phyloP scores from a whole-genome alignment of 148 eudicot genomes.

The Fagopyrum esculentum region DNA sequence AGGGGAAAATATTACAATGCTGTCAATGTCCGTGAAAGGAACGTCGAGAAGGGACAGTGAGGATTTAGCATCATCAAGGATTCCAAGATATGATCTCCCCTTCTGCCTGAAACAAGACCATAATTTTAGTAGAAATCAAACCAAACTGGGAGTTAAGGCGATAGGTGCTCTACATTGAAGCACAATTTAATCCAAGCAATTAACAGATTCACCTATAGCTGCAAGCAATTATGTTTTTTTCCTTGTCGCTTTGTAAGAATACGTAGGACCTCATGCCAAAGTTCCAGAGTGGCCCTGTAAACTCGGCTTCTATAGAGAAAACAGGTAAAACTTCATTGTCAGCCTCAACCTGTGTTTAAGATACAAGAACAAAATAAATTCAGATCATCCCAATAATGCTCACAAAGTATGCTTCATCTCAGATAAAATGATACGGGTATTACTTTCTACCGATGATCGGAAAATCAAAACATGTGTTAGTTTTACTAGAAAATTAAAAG shows the following conservation, averaged over 20 bases:
- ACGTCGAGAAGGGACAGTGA: slow-evolving; percentile 48
- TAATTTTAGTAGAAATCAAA: neutral
- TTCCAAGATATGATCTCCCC: slow-evolving; percentile 72
- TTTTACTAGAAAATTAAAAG: too few relatives aligned
- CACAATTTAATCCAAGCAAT: neutral
- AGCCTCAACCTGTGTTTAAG: slow-evolving; percentile 53
- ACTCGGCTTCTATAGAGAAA: slow-evolving; percentile 76
- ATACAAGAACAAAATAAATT: neutral
- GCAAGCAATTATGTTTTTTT: slow-evolving; percentile 67
- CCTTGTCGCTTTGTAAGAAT: slow-evolving; percentile 31
- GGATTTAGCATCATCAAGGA: slow-evolving; percentile 56
- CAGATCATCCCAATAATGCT: slow-evolving; percentile 5
- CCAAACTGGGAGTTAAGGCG: neutral
- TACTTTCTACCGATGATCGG: neutral
- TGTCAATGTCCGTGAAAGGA: slow-evolving; percentile 83
- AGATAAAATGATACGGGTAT: neutral
- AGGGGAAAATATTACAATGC: slow-evolving; percentile 41
- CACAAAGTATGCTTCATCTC: neutral
- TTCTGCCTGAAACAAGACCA: slow-evolving; percentile 54
- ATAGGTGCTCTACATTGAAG: neutral
- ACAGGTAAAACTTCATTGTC: slow-evolving; percentile 59
- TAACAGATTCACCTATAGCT: slow-evolving; percentile 55
- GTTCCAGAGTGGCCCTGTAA: slow-evolving; percentile 81
- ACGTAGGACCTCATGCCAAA: slow-evolving; percentile 84
- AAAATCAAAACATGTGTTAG: too few relatives aligned